These are phyloP conservation scores for Vitis rupestris DNA, from an alignment of 164 flowering plant species.

Conservation along the genomic window DNA sequence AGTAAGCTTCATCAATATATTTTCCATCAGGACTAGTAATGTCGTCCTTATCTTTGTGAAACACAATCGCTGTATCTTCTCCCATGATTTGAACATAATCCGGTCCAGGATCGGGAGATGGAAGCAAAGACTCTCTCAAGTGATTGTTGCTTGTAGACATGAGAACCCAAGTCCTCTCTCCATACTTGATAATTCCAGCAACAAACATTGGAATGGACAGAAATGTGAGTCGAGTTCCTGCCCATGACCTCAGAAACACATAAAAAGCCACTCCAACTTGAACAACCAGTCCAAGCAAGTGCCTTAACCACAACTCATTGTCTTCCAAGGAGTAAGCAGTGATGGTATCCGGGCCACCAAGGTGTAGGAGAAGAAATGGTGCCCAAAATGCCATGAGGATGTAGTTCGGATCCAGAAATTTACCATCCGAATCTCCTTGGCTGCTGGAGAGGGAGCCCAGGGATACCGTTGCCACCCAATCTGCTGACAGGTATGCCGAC, in stretches of 20 bases:
- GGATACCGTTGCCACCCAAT: slow-evolving; percentile 15
- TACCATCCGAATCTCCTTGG: neutral
- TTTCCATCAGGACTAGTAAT: too few species aligned
- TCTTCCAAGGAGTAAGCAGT: slow-evolving; percentile 34
- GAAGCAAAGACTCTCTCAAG: neutral
- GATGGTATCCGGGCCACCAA: slow-evolving; percentile 33
- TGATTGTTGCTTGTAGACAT: slow-evolving; percentile 2
- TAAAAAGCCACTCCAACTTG: slow-evolving; percentile 4
- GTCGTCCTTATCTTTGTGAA: too few species aligned
- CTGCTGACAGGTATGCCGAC: slow-evolving; percentile 20
- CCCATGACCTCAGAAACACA: neutral
- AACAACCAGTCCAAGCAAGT: slow-evolving; percentile 2
- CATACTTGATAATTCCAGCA: slow-evolving; percentile 24
- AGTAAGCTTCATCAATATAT: too few species aligned
- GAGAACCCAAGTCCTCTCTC: slow-evolving; percentile 18
- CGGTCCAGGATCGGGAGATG: neutral
- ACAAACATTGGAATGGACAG: slow-evolving; percentile 14
- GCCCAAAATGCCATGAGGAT: slow-evolving; percentile 18
- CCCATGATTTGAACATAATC: neutral
- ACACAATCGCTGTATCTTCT: too few species aligned
- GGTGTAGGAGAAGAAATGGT: slow-evolving; percentile 28
- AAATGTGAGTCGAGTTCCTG: neutral
- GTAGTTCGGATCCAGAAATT: neutral
- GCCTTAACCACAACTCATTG: slow-evolving; percentile 28
- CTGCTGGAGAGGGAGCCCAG: slow-evolving; percentile 13